Conservation (phyloP, 352 stramenopile species). For the Peronospora farinosa region DNA sequence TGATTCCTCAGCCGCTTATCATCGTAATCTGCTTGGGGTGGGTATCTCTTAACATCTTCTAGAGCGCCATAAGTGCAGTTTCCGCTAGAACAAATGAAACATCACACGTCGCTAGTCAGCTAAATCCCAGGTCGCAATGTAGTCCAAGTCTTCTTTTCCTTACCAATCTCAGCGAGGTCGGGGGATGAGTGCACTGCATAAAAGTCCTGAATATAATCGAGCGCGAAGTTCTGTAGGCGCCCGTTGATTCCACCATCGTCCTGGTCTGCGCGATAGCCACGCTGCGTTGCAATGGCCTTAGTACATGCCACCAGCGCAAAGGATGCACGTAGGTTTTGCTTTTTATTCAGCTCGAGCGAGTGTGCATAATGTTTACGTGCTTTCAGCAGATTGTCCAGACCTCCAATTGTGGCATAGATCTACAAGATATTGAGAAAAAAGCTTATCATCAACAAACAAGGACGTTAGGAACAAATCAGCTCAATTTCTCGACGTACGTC, state of each 20-base stretch:
- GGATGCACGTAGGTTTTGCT: conserved; percentile 47
- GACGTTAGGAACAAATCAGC: background rate
- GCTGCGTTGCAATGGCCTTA: conserved; percentile 42
- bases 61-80: conserved; percentile 32
- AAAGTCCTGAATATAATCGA: conserved; percentile 34
- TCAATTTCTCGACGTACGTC: conserved; percentile 33
- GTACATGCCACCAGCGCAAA: conserved; percentile 50
- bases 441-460: background rate
- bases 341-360: conserved; percentile 61
- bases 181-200: conserved; percentile 34
- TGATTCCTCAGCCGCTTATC: background rate
- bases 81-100: conserved; percentile 13
- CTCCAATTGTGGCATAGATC: conserved; percentile 62
- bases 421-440: conserved; percentile 5
- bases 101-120: conserved; percentile 2
- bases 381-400: conserved; percentile 48
- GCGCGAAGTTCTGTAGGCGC: conserved; percentile 46
- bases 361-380: conserved; percentile 68
- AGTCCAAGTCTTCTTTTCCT: background rate
- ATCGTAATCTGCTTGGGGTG: background rate
- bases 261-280: conserved; percentile 36
- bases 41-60: conserved; percentile 7
- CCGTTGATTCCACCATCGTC: conserved; percentile 55
- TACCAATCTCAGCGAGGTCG: conserved; percentile 44
- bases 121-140: background rate